These are phyloP conservation scores for Coemansia javaensis DNA, from an alignment of 192 early-diverging fungal species.

Conservation along the genomic window DNA sequence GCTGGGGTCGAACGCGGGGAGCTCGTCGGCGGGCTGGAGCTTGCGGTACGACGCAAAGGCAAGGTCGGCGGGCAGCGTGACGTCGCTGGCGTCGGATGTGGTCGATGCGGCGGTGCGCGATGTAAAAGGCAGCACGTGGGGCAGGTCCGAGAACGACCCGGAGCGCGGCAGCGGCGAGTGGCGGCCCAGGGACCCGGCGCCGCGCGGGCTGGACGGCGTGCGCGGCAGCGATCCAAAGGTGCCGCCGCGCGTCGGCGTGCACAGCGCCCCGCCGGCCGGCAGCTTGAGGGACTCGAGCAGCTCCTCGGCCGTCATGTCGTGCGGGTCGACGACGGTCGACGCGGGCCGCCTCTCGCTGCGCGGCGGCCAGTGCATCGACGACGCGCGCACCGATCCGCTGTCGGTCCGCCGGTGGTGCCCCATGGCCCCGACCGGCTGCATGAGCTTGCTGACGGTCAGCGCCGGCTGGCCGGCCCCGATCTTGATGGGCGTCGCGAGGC, in stretches of 20 bases:
- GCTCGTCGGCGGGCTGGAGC: too few relatives aligned
- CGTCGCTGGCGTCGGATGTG: too few relatives aligned
- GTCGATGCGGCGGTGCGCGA: not conserved
- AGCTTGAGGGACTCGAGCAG: conserved; percentile 45
- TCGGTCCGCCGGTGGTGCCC: conserved; percentile 2
- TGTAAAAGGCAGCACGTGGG: conserved; percentile 9
- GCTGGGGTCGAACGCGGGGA: too few relatives aligned
- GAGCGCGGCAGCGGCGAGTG: conserved; percentile 27
- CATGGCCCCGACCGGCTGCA: not conserved
- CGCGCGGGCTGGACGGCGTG: not conserved
- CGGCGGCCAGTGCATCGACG: conserved; percentile 32
- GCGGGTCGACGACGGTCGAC: conserved; percentile 11
- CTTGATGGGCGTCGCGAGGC: conserved; percentile 10
- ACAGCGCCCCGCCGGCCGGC: conserved; percentile 6
- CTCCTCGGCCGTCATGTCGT: conserved; percentile 41
- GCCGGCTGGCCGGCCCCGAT: not conserved
- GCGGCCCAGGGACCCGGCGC: conserved; percentile 21
- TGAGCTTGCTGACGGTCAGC: not conserved
- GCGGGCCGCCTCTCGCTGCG: conserved; percentile 6
- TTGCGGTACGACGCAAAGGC: not conserved
- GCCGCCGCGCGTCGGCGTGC: conserved; percentile 11
- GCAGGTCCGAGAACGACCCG: conserved; percentile 26
- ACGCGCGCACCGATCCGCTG: not conserved
- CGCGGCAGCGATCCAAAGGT: not conserved
- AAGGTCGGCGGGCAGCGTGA: too few relatives aligned